Evolutionary conservation across 116 monocot genomes (phyloP), one percentile per base, ranked within the genome.

Genomic region (Posidonia oceanica): DNA sequence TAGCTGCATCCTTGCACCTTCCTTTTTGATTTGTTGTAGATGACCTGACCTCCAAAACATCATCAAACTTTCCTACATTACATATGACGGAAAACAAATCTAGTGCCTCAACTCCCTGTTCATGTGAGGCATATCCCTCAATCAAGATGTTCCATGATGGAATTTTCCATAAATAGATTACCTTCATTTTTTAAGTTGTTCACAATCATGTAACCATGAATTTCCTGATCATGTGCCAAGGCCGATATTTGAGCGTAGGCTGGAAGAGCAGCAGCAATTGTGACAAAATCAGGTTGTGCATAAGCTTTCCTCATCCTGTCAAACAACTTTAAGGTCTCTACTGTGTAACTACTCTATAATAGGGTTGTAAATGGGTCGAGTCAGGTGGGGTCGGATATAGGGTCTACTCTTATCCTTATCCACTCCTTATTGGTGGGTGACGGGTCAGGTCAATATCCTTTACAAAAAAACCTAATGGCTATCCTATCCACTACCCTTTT

Each of bases 61-160:
- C 57, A 6, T 36, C 63, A 53, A 51, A 64, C 54, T 41, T 73
- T 7, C 52, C 68, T 8, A 20, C 57, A 51, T 64, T 63, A 18
- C 69, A 44, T 79, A 79, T 79, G 16, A 52, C 5, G 15, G 70
- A 6, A 39, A 80, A 80, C 61, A 86, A 36, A 14, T 58, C 61
- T 17, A 88, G 55, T 2, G 84, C 81, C 56, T 84, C 83, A 12
- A 5, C 7, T 0, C 70, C 29, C 29, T 29, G 29, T 29, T 29
- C 29, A 29, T 29, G 29, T 29, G 29, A 29, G 29, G 29, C 29
- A 51, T 81, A 83, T 0, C 76, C 84, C 16, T 76, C 78, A 21
- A 93, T 93, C 55, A 93, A 73, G 38, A 86, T 88, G 77, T 93
- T 93, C 93, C 93, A 80, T 82, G 4, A 92, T 37, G 15, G 86